These are phyloP conservation scores for Cystobasidium tubakii DNA, from an alignment of 768 basidiomycete species.

Conservation along the genomic window DNA sequence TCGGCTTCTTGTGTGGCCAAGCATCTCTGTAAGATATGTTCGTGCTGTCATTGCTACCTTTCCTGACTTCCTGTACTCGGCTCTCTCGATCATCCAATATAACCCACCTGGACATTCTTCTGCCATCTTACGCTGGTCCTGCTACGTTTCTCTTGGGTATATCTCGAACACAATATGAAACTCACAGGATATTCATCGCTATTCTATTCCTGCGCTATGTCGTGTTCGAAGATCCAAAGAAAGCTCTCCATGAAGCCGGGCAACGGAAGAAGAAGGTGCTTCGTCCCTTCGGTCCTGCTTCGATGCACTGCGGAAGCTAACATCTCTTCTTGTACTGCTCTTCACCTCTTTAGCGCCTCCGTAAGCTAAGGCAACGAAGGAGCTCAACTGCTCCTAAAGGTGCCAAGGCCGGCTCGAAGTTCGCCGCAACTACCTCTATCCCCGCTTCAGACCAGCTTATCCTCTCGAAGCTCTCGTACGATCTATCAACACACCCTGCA, in stretches of 20 bases:
- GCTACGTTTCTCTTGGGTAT: neutral
- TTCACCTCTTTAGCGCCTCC: constrained; percentile 4
- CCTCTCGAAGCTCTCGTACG: constrained; percentile 50
- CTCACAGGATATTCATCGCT: constrained; percentile 42
- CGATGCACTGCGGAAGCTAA: constrained; percentile 45
- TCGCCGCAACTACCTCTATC: constrained; percentile 47
- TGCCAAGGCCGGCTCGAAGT: constrained; percentile 35
- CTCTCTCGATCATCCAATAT: neutral
- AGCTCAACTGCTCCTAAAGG: neutral
- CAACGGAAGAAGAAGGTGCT: constrained; percentile 37
- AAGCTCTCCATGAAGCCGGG: constrained; percentile 3
- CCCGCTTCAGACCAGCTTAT: constrained; percentile 47
- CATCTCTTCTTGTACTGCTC: constrained; percentile 24
- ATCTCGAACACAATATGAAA: neutral
- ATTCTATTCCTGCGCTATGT: constrained; percentile 81
- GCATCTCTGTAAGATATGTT: constrained; percentile 13
- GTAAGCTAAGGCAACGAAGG: constrained; percentile 8
- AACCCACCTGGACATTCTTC: neutral
- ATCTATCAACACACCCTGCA: constrained; percentile 51
- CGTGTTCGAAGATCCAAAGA: constrained; percentile 67
- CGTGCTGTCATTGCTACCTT: neutral
- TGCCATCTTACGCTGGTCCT: neutral
- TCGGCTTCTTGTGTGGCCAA: constrained; percentile 31
- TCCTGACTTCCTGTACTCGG: neutral
- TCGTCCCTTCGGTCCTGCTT: constrained; percentile 41